Conservation (phyloP, 371 early-diverging fungal genomes). For the Mucor saturninus region DNA sequence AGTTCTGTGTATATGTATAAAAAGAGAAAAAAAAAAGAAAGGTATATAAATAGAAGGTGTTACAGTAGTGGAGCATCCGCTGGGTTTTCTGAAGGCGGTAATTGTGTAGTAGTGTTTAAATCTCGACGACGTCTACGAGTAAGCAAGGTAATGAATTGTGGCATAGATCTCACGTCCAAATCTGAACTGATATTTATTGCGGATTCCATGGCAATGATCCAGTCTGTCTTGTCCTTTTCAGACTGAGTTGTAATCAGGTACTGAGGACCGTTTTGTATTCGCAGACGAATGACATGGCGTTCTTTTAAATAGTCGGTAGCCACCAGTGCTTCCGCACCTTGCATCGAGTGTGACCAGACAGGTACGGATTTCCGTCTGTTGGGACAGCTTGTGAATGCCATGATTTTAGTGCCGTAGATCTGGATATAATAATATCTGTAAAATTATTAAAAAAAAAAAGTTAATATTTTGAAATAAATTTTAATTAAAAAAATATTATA, state of each 20-base stretch:
- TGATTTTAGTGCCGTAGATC: constrained; percentile 23
- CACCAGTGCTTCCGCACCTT: constrained; percentile 37
- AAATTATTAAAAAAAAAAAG: not conserved
- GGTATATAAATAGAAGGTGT: not conserved
- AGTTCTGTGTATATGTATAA: not conserved
- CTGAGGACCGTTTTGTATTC: constrained; percentile 42
- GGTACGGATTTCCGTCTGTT: constrained; percentile 21
- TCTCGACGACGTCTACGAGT: constrained; percentile 28
- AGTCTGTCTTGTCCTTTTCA: constrained; percentile 30
- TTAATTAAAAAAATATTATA: not conserved
- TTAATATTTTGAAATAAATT: not conserved
- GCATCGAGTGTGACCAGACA: constrained; percentile 46
- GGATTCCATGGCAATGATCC: constrained; percentile 46
- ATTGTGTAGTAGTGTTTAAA: not conserved
- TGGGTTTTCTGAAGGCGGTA: not conserved
- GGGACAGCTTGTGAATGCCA: constrained; percentile 18
- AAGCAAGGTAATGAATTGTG: constrained; percentile 40
- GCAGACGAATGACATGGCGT: constrained; percentile 43
- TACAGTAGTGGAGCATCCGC: constrained; percentile 5
- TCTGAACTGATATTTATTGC: constrained; percentile 47
- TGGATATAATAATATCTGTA: constrained; percentile 22
- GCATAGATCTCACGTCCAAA: constrained; percentile 48
- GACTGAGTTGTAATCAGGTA: constrained; percentile 36
- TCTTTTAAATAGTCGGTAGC: constrained; percentile 50
- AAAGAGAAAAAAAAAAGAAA: not conserved